A percentile compares a stretch with the other conserved stretches of the same genome.
These are phyloP conservation scores for Trypanosoma platydactyli DNA, from an alignment of 208 protist species.

Conservation along the genomic window DNA sequence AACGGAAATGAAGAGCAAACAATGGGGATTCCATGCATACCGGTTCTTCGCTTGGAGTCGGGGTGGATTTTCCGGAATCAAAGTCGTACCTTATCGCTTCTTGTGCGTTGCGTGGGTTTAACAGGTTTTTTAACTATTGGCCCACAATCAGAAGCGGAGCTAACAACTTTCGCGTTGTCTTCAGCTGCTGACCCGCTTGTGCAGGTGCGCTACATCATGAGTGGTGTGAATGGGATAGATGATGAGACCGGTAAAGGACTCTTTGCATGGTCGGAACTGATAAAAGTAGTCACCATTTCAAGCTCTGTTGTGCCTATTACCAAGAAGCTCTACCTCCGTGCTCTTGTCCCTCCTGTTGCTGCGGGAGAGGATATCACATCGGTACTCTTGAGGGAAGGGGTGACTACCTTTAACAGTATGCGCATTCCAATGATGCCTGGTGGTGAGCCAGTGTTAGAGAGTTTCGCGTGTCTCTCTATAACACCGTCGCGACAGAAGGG, in stretches of 20 bases:
- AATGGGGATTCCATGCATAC: conserved; percentile 10
- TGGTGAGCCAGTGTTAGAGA: conserved; percentile 10
- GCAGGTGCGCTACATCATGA: conserved; percentile 29
- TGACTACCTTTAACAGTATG: conserved; percentile 19
- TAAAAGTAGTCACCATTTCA: conserved; percentile 41
- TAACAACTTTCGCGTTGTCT: conserved; percentile 7
- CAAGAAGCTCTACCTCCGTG: conserved; percentile 32
- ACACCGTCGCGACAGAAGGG: conserved; percentile 20
- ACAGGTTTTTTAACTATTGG: not conserved
- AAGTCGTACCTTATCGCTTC: conserved; percentile 11
- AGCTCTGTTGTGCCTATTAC: conserved; percentile 34
- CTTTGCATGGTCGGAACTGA: conserved; percentile 43
- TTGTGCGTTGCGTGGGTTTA: conserved; percentile 13
- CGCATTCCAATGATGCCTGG: conserved; percentile 11
- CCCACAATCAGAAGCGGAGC: conserved; percentile 10
- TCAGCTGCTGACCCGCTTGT: conserved; percentile 17
- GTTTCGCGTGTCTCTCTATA: conserved; percentile 42
- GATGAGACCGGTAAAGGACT: not conserved
- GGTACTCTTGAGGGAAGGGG: conserved; percentile 2
- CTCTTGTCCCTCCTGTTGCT: not conserved
- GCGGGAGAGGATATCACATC: not conserved
- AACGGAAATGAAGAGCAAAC: too few relatives aligned
- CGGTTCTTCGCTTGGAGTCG: conserved; percentile 19
- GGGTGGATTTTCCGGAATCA: conserved; percentile 24
- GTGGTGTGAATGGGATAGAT: not conserved